Percentiles rank a stretch among this genome's conserved stretches.
These are phyloP conservation scores for Nitzschia sp. DNA, from an alignment of 108 stramenopile genomes.

Conservation along the genomic window DNA sequence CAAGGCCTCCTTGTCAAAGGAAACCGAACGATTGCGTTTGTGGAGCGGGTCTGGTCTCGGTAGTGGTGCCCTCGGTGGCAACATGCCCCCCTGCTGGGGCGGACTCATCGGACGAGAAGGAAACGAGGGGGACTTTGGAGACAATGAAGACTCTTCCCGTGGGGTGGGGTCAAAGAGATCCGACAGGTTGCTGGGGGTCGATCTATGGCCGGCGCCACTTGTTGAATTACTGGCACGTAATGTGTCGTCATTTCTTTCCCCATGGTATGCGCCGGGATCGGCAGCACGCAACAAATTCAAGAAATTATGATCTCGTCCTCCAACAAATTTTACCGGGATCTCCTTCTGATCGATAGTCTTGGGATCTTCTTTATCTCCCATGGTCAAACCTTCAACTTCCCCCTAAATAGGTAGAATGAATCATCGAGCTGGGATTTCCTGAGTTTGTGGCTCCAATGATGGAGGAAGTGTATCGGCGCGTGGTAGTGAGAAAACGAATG, in stretches of 20 bases:
- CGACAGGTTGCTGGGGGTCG: conserved; percentile 1
- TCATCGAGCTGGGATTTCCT: too few relatives aligned
- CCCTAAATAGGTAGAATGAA: too few relatives aligned
- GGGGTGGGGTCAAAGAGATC: conserved; percentile 4
- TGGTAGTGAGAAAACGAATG: too few relatives aligned
- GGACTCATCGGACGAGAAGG: not conserved
- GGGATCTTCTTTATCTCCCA: not conserved
- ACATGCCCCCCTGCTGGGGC: not conserved
- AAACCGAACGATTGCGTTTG: conserved; percentile 11
- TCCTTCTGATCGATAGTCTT: not conserved
- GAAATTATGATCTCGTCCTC: not conserved
- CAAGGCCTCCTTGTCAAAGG: conserved; percentile 3
- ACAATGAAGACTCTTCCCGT: not conserved
- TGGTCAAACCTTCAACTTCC: too few relatives aligned
- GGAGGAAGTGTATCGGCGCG: too few relatives aligned
- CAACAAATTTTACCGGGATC: not conserved
- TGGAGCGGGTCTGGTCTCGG: not conserved
- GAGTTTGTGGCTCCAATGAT: too few relatives aligned
- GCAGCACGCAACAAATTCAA: conserved; percentile 5
- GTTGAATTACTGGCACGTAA: conserved; percentile 1
- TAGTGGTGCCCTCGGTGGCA: not conserved
- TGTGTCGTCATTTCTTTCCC: conserved; percentile 4
- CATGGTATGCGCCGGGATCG: not conserved
- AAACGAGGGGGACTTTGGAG: not conserved
- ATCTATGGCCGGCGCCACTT: not conserved